Conservation (phyloP, 148 eudicot species). For the Vaccinium darrowii region DNA sequence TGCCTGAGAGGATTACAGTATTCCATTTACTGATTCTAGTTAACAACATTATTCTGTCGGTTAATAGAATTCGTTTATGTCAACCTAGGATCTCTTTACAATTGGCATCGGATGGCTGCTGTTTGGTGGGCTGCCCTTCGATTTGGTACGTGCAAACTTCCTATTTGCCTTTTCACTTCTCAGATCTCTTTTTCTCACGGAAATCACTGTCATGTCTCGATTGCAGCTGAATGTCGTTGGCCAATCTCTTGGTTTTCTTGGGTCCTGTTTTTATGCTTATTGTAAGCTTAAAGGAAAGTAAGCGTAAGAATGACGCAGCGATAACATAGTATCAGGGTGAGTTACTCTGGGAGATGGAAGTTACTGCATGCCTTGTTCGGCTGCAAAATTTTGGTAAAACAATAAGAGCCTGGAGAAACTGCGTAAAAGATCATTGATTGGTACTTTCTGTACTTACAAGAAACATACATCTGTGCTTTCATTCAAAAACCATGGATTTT, state of each 20-base stretch:
- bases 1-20: background rate
- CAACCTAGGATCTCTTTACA: conserved; percentile 74
- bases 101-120: conserved; percentile 85
- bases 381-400: background rate
- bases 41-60: background rate
- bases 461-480: background rate
- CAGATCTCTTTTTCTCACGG: background rate
- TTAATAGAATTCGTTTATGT: background rate
- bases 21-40: background rate
- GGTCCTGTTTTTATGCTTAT: conserved; percentile 90
- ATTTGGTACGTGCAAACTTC: conserved; percentile 54
- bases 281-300: conserved; percentile 72
- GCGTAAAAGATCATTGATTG: background rate
- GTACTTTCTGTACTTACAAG: no score
- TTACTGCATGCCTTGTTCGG: background rate
- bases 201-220: background rate
- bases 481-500: background rate
- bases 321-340: background rate
- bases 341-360: background rate
- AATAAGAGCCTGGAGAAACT: background rate
- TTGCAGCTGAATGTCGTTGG: conserved; percentile 83
- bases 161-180: background rate
- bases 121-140: conserved; percentile 96
- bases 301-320: background rate
- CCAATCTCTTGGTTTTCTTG: conserved; percentile 82